Evolutionary conservation across 129 eudicot species (phyloP).

Genomic region (Artemisia tridentata): DNA sequence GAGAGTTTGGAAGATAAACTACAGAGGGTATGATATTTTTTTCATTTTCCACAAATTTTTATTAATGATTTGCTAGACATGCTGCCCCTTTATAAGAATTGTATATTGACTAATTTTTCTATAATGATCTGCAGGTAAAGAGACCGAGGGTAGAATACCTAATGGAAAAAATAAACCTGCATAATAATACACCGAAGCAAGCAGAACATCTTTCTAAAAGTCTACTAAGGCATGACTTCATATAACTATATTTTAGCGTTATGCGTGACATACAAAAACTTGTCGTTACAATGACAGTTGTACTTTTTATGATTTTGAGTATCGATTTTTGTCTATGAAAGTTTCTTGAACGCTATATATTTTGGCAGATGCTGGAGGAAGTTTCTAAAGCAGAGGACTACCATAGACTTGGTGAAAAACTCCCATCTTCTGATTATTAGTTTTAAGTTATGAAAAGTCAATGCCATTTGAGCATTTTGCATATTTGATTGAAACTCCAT

Average conservation of each 20-base stretch:
- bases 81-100: background rate
- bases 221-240: conserved; percentile 50
- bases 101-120: background rate
- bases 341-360: conserved; percentile 7
- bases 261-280: too few species aligned
- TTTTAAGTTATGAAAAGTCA: conserved; percentile 4
- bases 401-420: conserved; percentile 28
- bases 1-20: conserved; percentile 64
- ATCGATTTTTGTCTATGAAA: background rate
- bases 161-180: conserved; percentile 51
- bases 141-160: conserved; percentile 66
- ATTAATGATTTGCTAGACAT: background rate
- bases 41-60: conserved; percentile 1
- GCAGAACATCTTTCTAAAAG: conserved; percentile 67
- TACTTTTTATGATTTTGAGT: background rate
- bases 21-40: conserved; percentile 54
- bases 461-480: conserved; percentile 56
- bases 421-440: conserved; percentile 28
- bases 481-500: conserved; percentile 22
- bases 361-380: conserved; percentile 55
- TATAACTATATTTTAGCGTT: background rate
- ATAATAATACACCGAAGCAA: conserved; percentile 47
- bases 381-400: conserved; percentile 26
- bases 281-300: too few species aligned
- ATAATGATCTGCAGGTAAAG: conserved; percentile 54